Evolutionary conservation across 768 basidiomycete genomes (phyloP).

Genomic region (Lactarius hatsudake): DNA sequence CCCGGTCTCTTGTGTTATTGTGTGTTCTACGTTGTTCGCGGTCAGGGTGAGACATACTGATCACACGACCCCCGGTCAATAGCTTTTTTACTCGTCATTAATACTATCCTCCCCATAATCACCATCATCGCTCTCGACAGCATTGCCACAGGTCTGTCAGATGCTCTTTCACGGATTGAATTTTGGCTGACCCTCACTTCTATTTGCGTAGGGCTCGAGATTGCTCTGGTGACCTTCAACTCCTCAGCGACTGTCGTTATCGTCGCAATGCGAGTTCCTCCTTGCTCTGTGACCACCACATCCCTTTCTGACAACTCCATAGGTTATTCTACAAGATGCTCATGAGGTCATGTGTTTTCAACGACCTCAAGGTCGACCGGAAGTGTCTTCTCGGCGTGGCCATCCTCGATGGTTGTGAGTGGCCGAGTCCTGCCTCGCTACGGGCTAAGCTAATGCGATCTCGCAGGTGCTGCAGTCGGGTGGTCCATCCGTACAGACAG

Average conservation of each 20-base stretch:
- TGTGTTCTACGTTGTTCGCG: background rate
- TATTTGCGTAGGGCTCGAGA: conserved; percentile 1
- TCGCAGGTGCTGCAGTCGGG: conserved; percentile 10
- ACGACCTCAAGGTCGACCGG: conserved; percentile 7
- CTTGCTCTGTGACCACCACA: background rate
- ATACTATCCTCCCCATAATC: conserved; percentile 5
- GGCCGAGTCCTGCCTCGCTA: background rate
- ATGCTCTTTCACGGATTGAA: background rate
- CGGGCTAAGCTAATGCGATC: background rate
- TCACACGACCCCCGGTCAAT: background rate
- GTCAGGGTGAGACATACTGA: background rate
- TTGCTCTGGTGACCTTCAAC: conserved; percentile 5
- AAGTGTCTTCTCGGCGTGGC: conserved; percentile 2
- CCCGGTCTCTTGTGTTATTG: conserved; percentile 10
- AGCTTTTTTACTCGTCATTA: conserved; percentile 14
- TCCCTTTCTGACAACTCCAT: background rate
- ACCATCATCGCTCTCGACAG: conserved; percentile 3
- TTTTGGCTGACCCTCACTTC: background rate
- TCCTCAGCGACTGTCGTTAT: background rate
- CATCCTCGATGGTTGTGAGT: conserved; percentile 13
- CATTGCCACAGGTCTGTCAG: conserved; percentile 4
- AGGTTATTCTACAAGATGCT: conserved; percentile 15
- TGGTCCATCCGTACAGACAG: conserved; percentile 16
- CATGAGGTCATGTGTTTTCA: conserved; percentile 12
- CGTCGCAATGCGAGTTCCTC: conserved; percentile 1